Percentiles rank a stretch among this genome's conserved stretches.
These are phyloP conservation scores for Penicillium sp. DNA, from an alignment of 2,329 filamentous ascomycete species.

Conservation along the genomic window DNA sequence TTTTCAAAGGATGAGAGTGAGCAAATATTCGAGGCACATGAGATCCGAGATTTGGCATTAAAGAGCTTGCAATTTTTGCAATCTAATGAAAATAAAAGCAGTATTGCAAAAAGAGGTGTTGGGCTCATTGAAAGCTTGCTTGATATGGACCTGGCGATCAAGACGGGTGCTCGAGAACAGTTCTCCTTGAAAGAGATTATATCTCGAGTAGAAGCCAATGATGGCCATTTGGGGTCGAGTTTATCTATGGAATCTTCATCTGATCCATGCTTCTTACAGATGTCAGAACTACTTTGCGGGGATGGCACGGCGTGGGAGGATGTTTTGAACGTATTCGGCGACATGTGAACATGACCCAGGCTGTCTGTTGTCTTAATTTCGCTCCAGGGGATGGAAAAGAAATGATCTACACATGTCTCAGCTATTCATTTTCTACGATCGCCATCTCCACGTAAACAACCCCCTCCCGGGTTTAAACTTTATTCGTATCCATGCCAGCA, in stretches of 20 bases:
- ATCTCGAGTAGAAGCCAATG: slow-evolving; percentile 3
- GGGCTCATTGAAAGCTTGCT: slow-evolving; percentile 7
- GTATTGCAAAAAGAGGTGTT: slow-evolving; percentile 3
- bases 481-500: background rate
- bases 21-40: slow-evolving; percentile 6
- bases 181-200: slow-evolving; percentile 9
- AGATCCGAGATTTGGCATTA: slow-evolving; percentile 6
- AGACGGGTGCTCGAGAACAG: background rate
- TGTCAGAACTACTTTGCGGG: background rate
- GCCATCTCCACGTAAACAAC: background rate
- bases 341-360: background rate
- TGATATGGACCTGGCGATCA: slow-evolving; percentile 2
- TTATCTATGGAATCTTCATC: background rate
- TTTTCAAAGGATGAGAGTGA: slow-evolving; percentile 7
- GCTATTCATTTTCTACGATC: slow-evolving; percentile 2
- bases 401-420: slow-evolving; percentile 1
- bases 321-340: background rate
- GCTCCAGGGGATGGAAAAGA: background rate
- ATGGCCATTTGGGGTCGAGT: background rate
- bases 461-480: background rate
- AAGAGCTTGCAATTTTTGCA: slow-evolving; percentile 1
- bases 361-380: background rate
- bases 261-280: background rate
- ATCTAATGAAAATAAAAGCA: background rate
- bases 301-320: slow-evolving; percentile 5